These are phyloP conservation scores for Lophium mytilinum DNA, from an alignment of 495 filamentous ascomycete genomes.

Conservation along the genomic window DNA sequence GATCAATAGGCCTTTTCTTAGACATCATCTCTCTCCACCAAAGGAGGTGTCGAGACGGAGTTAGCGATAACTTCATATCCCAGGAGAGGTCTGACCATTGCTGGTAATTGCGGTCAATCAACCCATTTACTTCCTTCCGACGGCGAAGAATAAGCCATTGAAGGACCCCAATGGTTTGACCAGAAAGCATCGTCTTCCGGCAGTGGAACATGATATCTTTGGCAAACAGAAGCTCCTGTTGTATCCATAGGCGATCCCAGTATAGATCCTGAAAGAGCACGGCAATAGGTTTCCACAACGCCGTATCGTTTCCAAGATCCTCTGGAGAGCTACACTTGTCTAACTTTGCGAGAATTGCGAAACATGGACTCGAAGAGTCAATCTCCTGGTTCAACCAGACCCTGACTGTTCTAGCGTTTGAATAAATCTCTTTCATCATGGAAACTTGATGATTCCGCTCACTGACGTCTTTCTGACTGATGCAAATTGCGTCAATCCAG, in stretches of 20 bases:
- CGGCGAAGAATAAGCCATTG: not conserved
- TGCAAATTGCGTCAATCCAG: constrained; percentile 2
- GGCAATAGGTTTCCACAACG: not conserved
- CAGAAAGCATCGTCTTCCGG: not conserved
- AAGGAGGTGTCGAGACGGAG: not conserved
- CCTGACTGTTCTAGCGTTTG: not conserved
- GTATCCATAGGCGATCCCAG: not conserved
- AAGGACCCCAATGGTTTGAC: not conserved
- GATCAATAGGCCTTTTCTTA: not conserved
- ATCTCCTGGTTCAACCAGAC: not conserved
- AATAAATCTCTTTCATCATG: constrained; percentile 1
- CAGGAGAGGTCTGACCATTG: not conserved
- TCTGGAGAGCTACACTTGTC: not conserved
- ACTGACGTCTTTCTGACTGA: not conserved
- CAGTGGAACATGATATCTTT: not conserved
- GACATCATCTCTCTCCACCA: not conserved
- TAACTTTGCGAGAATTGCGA: not conserved
- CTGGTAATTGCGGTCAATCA: not conserved
- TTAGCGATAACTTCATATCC: not conserved
- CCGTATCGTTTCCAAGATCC: not conserved
- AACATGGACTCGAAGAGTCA: not conserved
- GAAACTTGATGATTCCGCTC: not conserved
- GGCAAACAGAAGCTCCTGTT: not conserved
- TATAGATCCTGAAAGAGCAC: not conserved
- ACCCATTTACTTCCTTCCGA: not conserved